These are phyloP conservation scores for Selenicereus undatus DNA, from an alignment of 148 eudicot species.

Conservation along the genomic window DNA sequence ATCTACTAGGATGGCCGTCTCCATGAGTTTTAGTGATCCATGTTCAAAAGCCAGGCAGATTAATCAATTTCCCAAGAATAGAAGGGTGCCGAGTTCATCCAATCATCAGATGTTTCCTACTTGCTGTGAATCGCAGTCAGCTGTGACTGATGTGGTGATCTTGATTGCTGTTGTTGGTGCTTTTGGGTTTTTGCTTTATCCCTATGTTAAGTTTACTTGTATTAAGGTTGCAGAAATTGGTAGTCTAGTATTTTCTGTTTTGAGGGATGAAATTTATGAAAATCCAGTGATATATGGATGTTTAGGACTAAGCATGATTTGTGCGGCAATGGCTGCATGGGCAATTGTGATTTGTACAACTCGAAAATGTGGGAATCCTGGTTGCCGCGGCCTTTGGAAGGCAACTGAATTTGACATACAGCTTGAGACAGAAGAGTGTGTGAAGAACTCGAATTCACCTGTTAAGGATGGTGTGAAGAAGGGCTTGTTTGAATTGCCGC, in stretches of 20 bases:
- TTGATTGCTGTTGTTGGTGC: conserved; percentile 71
- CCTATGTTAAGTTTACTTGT: conserved; percentile 40
- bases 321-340: conserved; percentile 50
- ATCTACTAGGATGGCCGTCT: conserved; percentile 48
- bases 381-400: conserved; percentile 63
- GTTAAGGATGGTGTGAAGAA: conserved; percentile 44
- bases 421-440: conserved; percentile 70
- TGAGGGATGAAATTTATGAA: conserved; percentile 54
- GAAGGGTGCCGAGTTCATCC: conserved; percentile 32
- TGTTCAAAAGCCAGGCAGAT: conserved; percentile 47
- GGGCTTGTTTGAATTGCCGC: conserved; percentile 67
- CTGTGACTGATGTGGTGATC: conserved; percentile 61
- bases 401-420: conserved; percentile 85
- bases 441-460: conserved; percentile 44
- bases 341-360: conserved; percentile 50
- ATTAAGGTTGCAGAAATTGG: conserved; percentile 28
- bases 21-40: conserved; percentile 41
- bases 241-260: conserved; percentile 25
- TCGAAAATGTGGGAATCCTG: conserved; percentile 57
- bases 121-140: conserved; percentile 57
- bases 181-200: conserved; percentile 63
- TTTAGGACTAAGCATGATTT: conserved; percentile 60
- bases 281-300: conserved; percentile 68
- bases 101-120: conserved; percentile 35
- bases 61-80: conserved; percentile 38